A percentile compares a stretch with the other conserved stretches of the same genome.
phyloP scores from a whole-genome alignment of 2,329 filamentous ascomycete species.

The Phialemoniopsis sp. region DNA sequence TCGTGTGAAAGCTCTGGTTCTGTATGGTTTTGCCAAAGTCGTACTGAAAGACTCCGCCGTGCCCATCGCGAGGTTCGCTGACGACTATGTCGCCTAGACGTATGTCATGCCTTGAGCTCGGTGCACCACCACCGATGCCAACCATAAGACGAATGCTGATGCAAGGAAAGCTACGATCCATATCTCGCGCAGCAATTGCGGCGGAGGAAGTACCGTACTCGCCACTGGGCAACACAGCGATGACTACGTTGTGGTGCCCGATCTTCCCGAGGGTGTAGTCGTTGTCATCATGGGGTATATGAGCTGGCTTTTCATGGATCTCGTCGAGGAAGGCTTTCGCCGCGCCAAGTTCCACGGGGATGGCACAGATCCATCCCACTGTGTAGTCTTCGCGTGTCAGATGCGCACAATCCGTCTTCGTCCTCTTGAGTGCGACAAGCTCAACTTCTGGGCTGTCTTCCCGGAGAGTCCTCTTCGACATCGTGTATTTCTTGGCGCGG shows the following conservation, averaged over 20 bases:
- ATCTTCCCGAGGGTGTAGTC: slow-evolving; percentile 26
- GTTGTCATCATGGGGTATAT: slow-evolving; percentile 14
- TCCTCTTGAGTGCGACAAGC: no score
- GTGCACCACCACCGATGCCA: no score
- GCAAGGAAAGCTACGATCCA: no score
- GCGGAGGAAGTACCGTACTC: slow-evolving; percentile 2
- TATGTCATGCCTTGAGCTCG: no score
- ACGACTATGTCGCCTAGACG: background rate
- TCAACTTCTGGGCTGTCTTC: no score
- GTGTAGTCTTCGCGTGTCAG: background rate
- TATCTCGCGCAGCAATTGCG: no score
- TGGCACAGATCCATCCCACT: slow-evolving; percentile 7
- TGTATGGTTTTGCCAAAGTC: slow-evolving; percentile 1
- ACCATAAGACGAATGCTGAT: no score
- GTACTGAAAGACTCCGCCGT: background rate
- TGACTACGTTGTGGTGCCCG: slow-evolving; percentile 26
- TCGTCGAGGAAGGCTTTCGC: slow-evolving; percentile 10
- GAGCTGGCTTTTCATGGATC: slow-evolving; percentile 2
- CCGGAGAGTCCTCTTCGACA: no score
- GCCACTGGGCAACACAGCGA: slow-evolving; percentile 20
- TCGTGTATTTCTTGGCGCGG: no score
- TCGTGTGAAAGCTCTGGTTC: background rate
- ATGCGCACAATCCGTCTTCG: no score
- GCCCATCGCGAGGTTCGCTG: background rate
- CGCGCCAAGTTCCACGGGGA: slow-evolving; percentile 7